Evolutionary conservation across 2,329 filamentous ascomycete genomes (phyloP), one percentile per base, ranked within the genome.

Genomic region (Pyrenochaeta sp.): DNA sequence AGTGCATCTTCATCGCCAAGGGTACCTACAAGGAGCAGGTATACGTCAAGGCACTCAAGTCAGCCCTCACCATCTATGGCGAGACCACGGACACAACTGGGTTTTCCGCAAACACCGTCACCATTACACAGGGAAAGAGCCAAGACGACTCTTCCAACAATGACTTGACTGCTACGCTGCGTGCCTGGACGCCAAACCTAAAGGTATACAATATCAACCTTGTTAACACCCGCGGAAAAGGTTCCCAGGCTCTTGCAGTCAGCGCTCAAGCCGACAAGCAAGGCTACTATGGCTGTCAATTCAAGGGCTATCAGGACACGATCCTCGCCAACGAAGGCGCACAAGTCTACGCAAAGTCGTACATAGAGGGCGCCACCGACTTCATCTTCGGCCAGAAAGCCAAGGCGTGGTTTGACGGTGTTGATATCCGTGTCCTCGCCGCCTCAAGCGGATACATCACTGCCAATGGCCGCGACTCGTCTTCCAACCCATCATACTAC

Each of bases 131-230:
- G 30, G 73, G 70, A 36, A 74, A 76, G 49, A 78, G 77, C 55
- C 82, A 84, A 44, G 78, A 80, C 15, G 72, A 79, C 49, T 77
- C 77, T 0, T 58, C 78, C 35, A 81, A 44, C 51, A 84, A 89
- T 57, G 86, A 88, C 57, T 67, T 72, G 52, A 87, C 81, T 4
- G 80, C 74, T 3, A 84, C 82, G 1, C 69, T 83, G n/a, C 76
- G 81, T 11, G 80, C 78, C 7, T 73, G 70, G 61, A 79, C 82
- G 0, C 66, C 72, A 4, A 80, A 83, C 61, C 79, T 88, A 53
- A 83, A 82, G 60, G 74, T 88, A 15, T 89, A 89, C 76, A 89
- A 89, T 59, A 77, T 89, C 68, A 85, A 87, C 67, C 75, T 85
- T 9, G 70, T 73, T 55, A 75, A 74, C 54, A 73, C 69, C 14